Percentiles rank a stretch among this genome's conserved stretches.
phyloP scores from a whole-genome alignment of 768 basidiomycete species.

The Xerocomellus dryophilus region DNA sequence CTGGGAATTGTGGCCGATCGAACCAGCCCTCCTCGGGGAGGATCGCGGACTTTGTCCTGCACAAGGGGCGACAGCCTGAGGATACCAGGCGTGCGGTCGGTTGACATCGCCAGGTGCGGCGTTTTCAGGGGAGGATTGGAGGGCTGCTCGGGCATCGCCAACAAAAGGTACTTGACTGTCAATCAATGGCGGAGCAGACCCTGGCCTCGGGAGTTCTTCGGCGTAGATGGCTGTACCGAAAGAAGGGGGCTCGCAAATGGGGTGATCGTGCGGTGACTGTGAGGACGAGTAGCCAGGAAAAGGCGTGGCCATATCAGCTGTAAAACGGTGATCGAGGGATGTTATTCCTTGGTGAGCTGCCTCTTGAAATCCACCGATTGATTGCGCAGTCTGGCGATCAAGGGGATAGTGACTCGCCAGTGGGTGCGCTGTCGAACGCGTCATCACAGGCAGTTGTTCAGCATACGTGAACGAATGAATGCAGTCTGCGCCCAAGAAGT shows the following conservation, averaged over 20 bases:
- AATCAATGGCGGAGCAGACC: slow-evolving; percentile 31
- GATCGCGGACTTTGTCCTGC: slow-evolving; percentile 32
- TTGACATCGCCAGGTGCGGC: slow-evolving; percentile 13
- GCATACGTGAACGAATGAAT: slow-evolving; percentile 11
- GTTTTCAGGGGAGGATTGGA: slow-evolving; percentile 17
- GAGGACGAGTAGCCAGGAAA: slow-evolving; percentile 31
- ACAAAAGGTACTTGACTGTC: slow-evolving; percentile 28
- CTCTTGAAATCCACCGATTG: slow-evolving; percentile 18
- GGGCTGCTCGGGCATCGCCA: slow-evolving; percentile 26
- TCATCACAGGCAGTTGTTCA: slow-evolving; percentile 15
- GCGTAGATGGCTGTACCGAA: slow-evolving; percentile 24
- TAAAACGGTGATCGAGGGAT: slow-evolving; percentile 25
- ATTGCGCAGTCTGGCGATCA: slow-evolving; percentile 20
- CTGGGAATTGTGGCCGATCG: slow-evolving; percentile 31
- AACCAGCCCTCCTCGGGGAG: slow-evolving; percentile 31
- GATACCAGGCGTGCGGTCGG: slow-evolving; percentile 21
- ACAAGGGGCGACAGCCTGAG: slow-evolving; percentile 13
- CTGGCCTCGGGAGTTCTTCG: slow-evolving; percentile 25
- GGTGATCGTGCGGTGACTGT: slow-evolving; percentile 30
- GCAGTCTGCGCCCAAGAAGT: slow-evolving; percentile 17
- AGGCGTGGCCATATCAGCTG: slow-evolving; percentile 25
- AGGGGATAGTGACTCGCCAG: slow-evolving; percentile 6
- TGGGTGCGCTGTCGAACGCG: slow-evolving; percentile 13
- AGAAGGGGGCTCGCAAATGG: slow-evolving; percentile 25
- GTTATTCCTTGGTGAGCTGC: slow-evolving; percentile 16